Evolutionary conservation across 805 yeast genomes (phyloP), one percentile per base, ranked within the genome.

Genomic region (Yamadazyma sp.): DNA sequence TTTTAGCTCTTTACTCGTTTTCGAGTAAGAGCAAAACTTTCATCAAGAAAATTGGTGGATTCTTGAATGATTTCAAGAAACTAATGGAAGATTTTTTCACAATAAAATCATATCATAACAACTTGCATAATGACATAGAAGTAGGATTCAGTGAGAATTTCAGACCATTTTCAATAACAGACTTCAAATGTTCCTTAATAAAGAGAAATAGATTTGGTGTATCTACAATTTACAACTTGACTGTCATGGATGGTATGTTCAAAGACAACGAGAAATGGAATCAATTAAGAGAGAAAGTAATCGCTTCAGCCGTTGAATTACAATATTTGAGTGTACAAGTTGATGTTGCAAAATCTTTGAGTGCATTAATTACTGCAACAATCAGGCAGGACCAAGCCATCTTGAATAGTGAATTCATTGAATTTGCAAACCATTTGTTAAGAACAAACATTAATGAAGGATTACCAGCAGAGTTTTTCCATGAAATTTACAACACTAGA

Each of bases 301-400:
- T 73, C 2, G 65, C 70, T 1, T 78, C 83, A 1, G 80, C 88
- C 40, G 56, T 79, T 28, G 80, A 81, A 47, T 51, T 78, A 31
- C 86, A 86, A 42, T 71, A 69, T 46, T 70, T 78, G 6, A 70
- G 78, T 26, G 72, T 89, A 1, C 95, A 87, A 49, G 65, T 80
- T 11, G 65, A 76, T 4, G 74, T 84, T 14, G 82, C 86, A 3
- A 82, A 81, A 47, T 74, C 94, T 0, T 78, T 86, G 73, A 88
- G 91, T 32, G 87, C 93, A 1, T 62, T 88, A 22, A 43, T 86
- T 15, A 79, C 91, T 0, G 76, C 91, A 0, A 80, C 64, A 48
- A 72, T 83, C 39, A 73, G 77, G 42, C 65, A 62, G 29, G 65
- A 62, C 44, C 57, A 57, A 7, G 50, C 70, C 29, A 51, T 70